Conservation (phyloP, 2,329 filamentous ascomycete genomes). For the Neonectria ditissima region DNA sequence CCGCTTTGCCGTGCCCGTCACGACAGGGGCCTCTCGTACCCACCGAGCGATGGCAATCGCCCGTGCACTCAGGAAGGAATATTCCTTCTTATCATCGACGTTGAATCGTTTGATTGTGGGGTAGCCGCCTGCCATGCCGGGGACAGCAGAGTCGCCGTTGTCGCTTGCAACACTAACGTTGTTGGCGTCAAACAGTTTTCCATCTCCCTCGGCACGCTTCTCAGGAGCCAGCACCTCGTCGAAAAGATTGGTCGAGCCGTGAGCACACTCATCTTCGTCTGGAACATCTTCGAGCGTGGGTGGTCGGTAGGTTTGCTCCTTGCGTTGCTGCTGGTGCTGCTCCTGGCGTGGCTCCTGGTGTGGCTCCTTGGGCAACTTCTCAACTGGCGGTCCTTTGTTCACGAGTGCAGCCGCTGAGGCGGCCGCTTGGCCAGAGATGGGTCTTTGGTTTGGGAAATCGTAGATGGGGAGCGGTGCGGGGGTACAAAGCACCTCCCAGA, state of each 20-base stretch:
- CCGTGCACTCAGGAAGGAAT: slow-evolving; percentile 76
- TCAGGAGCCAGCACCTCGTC: slow-evolving; percentile 72
- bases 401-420: slow-evolving; percentile 44
- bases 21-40: slow-evolving; percentile 70
- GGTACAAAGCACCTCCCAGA: slow-evolving; percentile 79
- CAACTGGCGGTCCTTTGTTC: slow-evolving; percentile 45
- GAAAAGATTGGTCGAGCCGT: slow-evolving; percentile 74
- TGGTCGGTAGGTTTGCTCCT: slow-evolving; percentile 71
- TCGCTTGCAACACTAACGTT: neutral
- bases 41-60: slow-evolving; percentile 77
- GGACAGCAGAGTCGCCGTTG: neutral
- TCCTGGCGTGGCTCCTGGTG: slow-evolving; percentile 58
- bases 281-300: slow-evolving; percentile 73
- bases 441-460: slow-evolving; percentile 35
- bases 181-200: slow-evolving; percentile 23
- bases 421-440: slow-evolving; percentile 24
- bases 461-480: slow-evolving; percentile 64
- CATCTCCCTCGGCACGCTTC: slow-evolving; percentile 67
- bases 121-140: neutral
- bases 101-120: slow-evolving; percentile 63
- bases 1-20: slow-evolving; percentile 52
- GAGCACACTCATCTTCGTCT: slow-evolving; percentile 74
- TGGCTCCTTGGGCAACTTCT: slow-evolving; percentile 59
- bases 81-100: slow-evolving; percentile 75
- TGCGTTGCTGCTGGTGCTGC: slow-evolving; percentile 67